Evolutionary conservation across 495 filamentous ascomycete species (phyloP), one percentile per base, ranked within the genome.

Genomic region (Penicillium waksmanii): DNA sequence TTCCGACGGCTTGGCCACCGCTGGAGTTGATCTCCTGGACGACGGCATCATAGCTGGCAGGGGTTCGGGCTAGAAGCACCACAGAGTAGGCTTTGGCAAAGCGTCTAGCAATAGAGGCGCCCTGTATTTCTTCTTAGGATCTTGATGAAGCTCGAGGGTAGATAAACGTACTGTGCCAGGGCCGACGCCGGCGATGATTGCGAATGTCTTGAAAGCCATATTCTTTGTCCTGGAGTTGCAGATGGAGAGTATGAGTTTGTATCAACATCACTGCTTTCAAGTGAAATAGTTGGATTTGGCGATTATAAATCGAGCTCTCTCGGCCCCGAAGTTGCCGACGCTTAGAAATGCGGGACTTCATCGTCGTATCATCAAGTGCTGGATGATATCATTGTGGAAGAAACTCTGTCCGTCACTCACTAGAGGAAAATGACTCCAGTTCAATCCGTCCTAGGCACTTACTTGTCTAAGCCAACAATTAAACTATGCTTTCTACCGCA

Each of bases 1-100:
- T 85, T n/a, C 92, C 92, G 27, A 92, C 74, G 1, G 92, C 92
- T 51, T 86, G 81, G n/a, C 91, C 90, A 49, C 90, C 88, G 23
- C 69, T 72, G 25, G 75, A 66, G 63, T 88, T 87, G 73, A 96
- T 93, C 61, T 93, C 89, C 40, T 83, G 63, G 4, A 93, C 88
- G 15, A 93, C 78, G 46, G 78, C 66, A 34, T 84, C 75, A 73
- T 86, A 92, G 72, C 79, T 92, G 15, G 80, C 73, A 0, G 89
- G 81, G 31, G 82, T 88, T 38, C 92, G 86, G 23, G 91, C 85
- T 5, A 96, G 80, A 12, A 95, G 77, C 13, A 89, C 85, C n/a
- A 96, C 89, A 0, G 89, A 86, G 74, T 96, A 96, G 17, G 81
- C 56, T 68, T 85, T 68, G 56, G 87, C 84, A 75, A 95, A 95